phyloP scores from a whole-genome alignment of 2,329 filamentous ascomycete species.

The Aureobasidium namibiae region DNA sequence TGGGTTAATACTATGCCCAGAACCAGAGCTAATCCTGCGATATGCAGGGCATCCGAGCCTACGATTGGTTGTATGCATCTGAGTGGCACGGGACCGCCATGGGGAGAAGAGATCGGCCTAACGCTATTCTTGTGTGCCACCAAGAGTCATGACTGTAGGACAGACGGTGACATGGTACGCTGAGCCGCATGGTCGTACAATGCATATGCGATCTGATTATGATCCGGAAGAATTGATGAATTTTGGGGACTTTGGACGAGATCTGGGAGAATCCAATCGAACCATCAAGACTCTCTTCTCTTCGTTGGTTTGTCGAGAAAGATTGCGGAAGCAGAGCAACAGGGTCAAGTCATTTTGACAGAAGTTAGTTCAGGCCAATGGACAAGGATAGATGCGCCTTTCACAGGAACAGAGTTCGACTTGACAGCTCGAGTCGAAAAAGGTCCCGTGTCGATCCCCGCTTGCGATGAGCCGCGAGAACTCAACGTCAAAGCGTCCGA shows the following conservation, averaged over 20 bases:
- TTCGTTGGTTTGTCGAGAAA: not conserved
- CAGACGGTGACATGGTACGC: not conserved
- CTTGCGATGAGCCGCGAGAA: not conserved
- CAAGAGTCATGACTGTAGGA: not conserved
- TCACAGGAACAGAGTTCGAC: not conserved
- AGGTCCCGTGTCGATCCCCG: not conserved
- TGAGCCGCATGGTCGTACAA: slow-evolving; percentile 10
- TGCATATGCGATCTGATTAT: not conserved
- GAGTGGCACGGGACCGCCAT: slow-evolving; percentile 8
- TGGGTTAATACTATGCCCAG: slow-evolving; percentile 12
- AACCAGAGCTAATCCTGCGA: slow-evolving; percentile 19
- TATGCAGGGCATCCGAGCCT: slow-evolving; percentile 9
- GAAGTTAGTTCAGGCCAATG: not conserved
- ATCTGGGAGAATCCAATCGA: not conserved
- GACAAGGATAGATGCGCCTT: not conserved
- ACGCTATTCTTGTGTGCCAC: slow-evolving; percentile 12
- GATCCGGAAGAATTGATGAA: not conserved
- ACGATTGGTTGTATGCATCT: slow-evolving; percentile 17
- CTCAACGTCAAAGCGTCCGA: not conserved
- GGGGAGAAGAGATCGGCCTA: slow-evolving; percentile 1
- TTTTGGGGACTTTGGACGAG: not conserved
- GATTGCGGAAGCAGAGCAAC: not conserved
- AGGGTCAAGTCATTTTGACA: not conserved
- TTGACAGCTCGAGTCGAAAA: not conserved
- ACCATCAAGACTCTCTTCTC: not conserved